Conservation (phyloP, 768 basidiomycete genomes). For the Strobilomyces echinocephalus region DNA sequence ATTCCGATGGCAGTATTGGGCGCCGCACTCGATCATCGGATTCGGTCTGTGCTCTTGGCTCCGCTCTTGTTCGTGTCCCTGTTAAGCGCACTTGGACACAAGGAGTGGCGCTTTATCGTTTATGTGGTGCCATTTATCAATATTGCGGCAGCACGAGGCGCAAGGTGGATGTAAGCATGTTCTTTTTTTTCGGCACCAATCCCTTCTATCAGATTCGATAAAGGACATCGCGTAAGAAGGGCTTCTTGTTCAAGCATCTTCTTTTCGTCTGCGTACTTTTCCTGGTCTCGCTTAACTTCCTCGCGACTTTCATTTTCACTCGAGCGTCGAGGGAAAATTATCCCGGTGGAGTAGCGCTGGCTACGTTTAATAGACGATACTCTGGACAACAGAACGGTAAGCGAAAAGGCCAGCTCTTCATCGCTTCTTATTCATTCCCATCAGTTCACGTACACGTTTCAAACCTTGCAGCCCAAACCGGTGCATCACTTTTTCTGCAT, state of each 20-base stretch:
- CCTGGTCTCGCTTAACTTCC: slow-evolving; percentile 49
- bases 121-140: slow-evolving; percentile 84
- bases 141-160: slow-evolving; percentile 66
- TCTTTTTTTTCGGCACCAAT: neutral
- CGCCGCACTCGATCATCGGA: slow-evolving; percentile 40
- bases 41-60: slow-evolving; percentile 49
- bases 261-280: slow-evolving; percentile 42
- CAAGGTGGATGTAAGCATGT: slow-evolving; percentile 54
- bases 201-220: neutral
- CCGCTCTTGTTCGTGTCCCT: slow-evolving; percentile 50
- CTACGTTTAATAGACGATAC: slow-evolving; percentile 52
- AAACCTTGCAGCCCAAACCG: slow-evolving; percentile 84
- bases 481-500: slow-evolving; percentile 84
- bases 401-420: neutral
- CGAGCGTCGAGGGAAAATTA: slow-evolving; percentile 72
- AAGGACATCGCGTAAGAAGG: slow-evolving; percentile 49
- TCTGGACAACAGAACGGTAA: slow-evolving; percentile 31
- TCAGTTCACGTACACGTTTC: slow-evolving; percentile 71
- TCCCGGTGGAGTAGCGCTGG: slow-evolving; percentile 78
- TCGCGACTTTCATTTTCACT: slow-evolving; percentile 49
- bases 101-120: slow-evolving; percentile 96
- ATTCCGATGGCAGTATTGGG: slow-evolving; percentile 60
- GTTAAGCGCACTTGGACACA: slow-evolving; percentile 81
- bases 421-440: neutral
- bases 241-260: slow-evolving; percentile 42